phyloP scores from a whole-genome alignment of 768 basidiomycete species.

The Kwoniella sp. region DNA sequence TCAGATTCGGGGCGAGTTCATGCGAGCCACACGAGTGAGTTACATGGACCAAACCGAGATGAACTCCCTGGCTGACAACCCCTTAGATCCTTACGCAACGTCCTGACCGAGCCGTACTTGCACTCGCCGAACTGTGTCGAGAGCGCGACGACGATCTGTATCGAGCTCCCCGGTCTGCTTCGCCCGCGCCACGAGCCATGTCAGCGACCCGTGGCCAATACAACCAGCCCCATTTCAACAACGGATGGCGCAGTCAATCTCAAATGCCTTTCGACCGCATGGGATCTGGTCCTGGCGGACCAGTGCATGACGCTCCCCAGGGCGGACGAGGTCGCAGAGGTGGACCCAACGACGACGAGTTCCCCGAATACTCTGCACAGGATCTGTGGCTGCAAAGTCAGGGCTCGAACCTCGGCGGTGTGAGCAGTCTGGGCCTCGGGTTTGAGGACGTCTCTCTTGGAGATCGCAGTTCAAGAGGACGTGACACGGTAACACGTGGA shows the following conservation, averaged over 20 bases:
- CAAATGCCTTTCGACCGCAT: constrained; percentile 44
- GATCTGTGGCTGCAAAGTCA: constrained; percentile 48
- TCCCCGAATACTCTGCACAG: constrained; percentile 36
- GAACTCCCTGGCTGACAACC: constrained; percentile 3
- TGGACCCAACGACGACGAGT: constrained; percentile 30
- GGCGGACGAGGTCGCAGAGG: constrained; percentile 24
- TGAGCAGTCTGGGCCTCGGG: constrained; percentile 31
- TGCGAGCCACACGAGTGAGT: constrained; percentile 68
- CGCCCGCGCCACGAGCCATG: constrained; percentile 42
- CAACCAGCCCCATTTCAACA: constrained; percentile 26
- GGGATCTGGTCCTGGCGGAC: constrained; percentile 13
- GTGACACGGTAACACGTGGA: constrained; percentile 37
- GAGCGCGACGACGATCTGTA: constrained; percentile 64
- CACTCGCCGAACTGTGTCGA: constrained; percentile 84
- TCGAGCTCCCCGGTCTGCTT: constrained; percentile 48
- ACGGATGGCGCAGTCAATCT: constrained; percentile 40
- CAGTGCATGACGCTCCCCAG: constrained; percentile 25
- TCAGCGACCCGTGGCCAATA: constrained; percentile 31
- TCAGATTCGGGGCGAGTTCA: constrained; percentile 96
- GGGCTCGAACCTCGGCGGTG: constrained; percentile 39
- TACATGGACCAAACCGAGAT: neutral
- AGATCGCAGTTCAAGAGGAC: constrained; percentile 22
- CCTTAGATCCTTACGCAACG: constrained; percentile 68
- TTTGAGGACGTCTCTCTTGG: constrained; percentile 21
- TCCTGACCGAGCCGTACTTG: constrained; percentile 73